phyloP scores from a whole-genome alignment of 495 filamentous ascomycete genomes.

The Neohortaea acidophila region DNA sequence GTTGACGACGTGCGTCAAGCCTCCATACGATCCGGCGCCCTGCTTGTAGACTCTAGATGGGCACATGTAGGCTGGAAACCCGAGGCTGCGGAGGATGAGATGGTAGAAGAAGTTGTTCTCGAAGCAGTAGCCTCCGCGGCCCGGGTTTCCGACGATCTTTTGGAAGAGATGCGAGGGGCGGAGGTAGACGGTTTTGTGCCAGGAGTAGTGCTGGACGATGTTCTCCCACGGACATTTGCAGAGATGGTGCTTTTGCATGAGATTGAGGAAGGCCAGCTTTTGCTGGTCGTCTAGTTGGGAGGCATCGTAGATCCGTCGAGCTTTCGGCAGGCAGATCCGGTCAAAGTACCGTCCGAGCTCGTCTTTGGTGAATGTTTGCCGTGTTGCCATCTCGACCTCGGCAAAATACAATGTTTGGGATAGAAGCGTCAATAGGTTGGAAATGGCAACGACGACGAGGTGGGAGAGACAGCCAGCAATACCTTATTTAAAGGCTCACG shows the following conservation, averaged over 20 bases:
- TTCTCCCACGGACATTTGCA: conserved; percentile 57
- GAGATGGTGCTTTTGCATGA: conserved; percentile 16
- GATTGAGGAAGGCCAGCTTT: conserved; percentile 4
- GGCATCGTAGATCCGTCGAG: conserved; percentile 15
- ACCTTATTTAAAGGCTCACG: too few species aligned
- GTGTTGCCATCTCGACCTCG: too few species aligned
- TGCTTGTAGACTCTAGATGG: background rate
- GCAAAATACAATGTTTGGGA: too few species aligned
- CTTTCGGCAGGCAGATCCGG: conserved; percentile 17
- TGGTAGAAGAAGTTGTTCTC: conserved; percentile 54
- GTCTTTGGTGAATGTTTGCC: background rate
- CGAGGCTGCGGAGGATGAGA: conserved; percentile 43
- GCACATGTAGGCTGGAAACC: conserved; percentile 30
- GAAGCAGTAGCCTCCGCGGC: conserved; percentile 44
- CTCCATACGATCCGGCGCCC: conserved; percentile 12
- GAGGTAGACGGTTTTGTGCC: background rate
- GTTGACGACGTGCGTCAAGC: conserved; percentile 54
- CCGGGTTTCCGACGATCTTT: background rate
- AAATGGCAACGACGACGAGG: too few species aligned
- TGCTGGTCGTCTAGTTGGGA: conserved; percentile 5
- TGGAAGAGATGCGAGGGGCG: background rate
- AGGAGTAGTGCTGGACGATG: conserved; percentile 40
- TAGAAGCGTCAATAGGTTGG: too few species aligned
- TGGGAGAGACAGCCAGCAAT: too few species aligned
- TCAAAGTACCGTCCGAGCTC: conserved; percentile 21